phyloP scores from a whole-genome alignment of 2,329 filamentous ascomycete genomes.

The Sphaceloma murrayae region DNA sequence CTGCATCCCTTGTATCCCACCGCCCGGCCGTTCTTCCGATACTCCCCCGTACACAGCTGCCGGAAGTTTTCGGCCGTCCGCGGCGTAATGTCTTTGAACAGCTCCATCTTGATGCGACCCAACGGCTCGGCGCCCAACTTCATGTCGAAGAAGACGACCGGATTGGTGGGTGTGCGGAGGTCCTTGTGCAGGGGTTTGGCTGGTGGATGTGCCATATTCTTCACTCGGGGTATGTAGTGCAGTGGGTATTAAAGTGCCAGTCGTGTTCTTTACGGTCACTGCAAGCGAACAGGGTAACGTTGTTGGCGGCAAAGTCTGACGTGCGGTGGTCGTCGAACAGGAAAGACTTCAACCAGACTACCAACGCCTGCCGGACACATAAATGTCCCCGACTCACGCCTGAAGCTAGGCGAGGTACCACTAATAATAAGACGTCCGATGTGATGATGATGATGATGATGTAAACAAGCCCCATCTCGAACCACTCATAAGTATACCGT shows the following conservation, averaged over 20 bases:
- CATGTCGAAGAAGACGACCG: conserved; percentile 64
- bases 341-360: too few relatives aligned
- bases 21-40: conserved; percentile 66
- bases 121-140: conserved; percentile 76
- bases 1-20: conserved; percentile 92
- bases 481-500: too few relatives aligned
- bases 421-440: too few relatives aligned
- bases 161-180: conserved; percentile 29
- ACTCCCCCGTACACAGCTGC: conserved; percentile 92
- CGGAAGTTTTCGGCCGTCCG: conserved; percentile 94
- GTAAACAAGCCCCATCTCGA: too few relatives aligned
- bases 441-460: too few relatives aligned
- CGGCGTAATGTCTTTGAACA: conserved; percentile 68
- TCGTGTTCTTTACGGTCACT: too few relatives aligned
- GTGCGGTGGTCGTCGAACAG: too few relatives aligned
- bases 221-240: not conserved
- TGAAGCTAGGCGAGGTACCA: too few relatives aligned
- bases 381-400: too few relatives aligned
- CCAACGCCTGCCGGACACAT: too few relatives aligned
- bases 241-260: not conserved
- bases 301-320: not conserved
- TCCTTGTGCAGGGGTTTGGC: conserved; percentile 10
- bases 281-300: too few relatives aligned
- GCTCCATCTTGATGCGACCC: conserved; percentile 79
- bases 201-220: conserved; percentile 8